phyloP scores from a whole-genome alignment of 2,329 filamentous ascomycete species.

The Blumeria graminis region DNA sequence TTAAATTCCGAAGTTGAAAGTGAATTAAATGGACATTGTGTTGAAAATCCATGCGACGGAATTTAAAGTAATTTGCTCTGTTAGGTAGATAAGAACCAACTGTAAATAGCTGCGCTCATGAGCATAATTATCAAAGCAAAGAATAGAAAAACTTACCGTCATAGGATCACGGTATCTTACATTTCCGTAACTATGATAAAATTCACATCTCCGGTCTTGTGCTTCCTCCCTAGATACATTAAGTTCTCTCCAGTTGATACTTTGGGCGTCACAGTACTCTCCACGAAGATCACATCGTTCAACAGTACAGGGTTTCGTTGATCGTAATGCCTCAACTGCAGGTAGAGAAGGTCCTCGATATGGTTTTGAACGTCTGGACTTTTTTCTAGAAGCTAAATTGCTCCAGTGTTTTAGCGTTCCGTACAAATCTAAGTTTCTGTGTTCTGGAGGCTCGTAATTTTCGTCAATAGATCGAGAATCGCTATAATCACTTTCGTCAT shows the following conservation, averaged over 20 bases:
- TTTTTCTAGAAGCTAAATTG: neutral
- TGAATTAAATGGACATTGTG: conserved; percentile 32
- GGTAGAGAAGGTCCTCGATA: neutral
- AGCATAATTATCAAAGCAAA: neutral
- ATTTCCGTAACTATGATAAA: conserved; percentile 35
- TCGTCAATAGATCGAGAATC: neutral
- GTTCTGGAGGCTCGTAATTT: neutral
- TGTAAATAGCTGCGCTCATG: conserved; percentile 4
- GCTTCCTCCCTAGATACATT: conserved; percentile 26
- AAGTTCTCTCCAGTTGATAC: conserved; percentile 30
- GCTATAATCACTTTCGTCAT: too few species aligned
- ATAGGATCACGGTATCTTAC: conserved; percentile 20
- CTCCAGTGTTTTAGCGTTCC: neutral
- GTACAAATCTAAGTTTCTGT: neutral
- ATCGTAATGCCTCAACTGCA: conserved; percentile 4
- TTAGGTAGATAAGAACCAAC: conserved; percentile 7
- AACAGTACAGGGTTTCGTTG: conserved; percentile 9
- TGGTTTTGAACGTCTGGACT: neutral
- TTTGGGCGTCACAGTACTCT: conserved; percentile 32
- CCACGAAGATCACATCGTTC: conserved; percentile 26
- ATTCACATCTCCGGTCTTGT: conserved; percentile 21
- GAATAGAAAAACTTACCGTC: conserved; percentile 19
- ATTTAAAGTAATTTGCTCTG: conserved; percentile 26
- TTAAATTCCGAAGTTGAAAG: conserved; percentile 39
- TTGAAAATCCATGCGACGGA: conserved; percentile 30